Evolutionary conservation across 2,329 filamentous ascomycete genomes (phyloP), one percentile per base, ranked within the genome.

Genomic region (Furcasterigmium furcatum): DNA sequence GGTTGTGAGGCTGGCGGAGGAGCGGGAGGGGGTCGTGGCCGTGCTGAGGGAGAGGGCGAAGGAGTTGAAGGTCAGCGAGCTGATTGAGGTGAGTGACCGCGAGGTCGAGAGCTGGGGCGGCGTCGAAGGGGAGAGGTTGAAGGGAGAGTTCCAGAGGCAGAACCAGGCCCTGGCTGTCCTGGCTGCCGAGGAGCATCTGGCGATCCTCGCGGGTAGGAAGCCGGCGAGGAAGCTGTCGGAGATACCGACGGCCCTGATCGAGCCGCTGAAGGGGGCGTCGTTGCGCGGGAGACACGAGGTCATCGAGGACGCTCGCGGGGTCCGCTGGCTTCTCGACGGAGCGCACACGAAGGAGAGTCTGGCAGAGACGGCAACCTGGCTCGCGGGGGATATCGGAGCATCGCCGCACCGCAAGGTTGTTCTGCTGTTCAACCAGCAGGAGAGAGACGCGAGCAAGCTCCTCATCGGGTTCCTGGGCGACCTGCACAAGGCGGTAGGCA

Each of bases 341-440:
- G 91, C 88, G 2, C 91, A 96, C 61, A 96, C 91, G 0, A 73
- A 84, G 19, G 91, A 96, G 55, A 95, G 89, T 55, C 82, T 96
- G 51, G 76, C 81, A 43, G 77, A 88, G 35, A 87, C 87, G 10
- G 88, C 82, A 4, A 74, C 73, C 53, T 96, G 91, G 91, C 92
- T 92, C 57, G 79, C 79, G 2, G 54, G 57, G 55, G 50, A 66
- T 60, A 30, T 49, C 9, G 35, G 45, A 7, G 35, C 24, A 4
- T 59, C 46, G 8, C 34, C 51, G 1, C 47, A 50, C 1, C 59
- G 61, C 8, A 43, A 52, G 21, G 65, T 71, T 38, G 71, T 88
- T 0, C 70, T 97, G 38, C 77, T 97, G 40, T 97, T 97, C 74
- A 96, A 96, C 65, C 92, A 96, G 65, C 90, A 96, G 60, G 90